A percentile compares a stretch with the other conserved stretches of the same genome.
Conservation (phyloP, 2,329 filamentous ascomycete species). For the Neofusicoccum ribis region DNA sequence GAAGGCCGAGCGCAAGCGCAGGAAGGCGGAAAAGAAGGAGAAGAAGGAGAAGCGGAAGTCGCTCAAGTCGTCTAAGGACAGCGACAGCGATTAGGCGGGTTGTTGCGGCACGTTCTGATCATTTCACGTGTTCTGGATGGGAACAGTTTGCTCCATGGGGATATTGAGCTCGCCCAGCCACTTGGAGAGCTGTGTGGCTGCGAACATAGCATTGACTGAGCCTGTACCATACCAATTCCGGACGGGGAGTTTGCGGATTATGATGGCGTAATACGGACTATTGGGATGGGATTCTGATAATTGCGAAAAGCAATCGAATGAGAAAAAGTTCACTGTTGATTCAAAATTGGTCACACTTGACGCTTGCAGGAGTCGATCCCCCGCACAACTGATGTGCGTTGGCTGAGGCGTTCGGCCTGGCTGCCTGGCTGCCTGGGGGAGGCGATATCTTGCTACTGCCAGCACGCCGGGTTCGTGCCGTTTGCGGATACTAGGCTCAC, state of each 20-base stretch:
- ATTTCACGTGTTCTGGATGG: not conserved
- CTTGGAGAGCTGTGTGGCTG: constrained; percentile 8
- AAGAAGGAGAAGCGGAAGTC: constrained; percentile 70
- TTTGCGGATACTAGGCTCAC: too few relatives aligned
- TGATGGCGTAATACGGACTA: constrained; percentile 20
- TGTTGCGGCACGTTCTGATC: not conserved
- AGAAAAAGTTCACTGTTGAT: constrained; percentile 4
- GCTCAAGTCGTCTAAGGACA: constrained; percentile 19
- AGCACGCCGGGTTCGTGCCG: too few relatives aligned
- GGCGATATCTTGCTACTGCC: too few relatives aligned
- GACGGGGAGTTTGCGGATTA: constrained; percentile 20
- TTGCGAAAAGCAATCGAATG: constrained; percentile 17
- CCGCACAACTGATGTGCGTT: too few relatives aligned
- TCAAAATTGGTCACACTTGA: not conserved
- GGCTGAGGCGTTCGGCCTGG: too few relatives aligned
- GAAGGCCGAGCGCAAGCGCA: constrained; percentile 54
- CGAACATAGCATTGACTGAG: constrained; percentile 14
- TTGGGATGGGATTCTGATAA: constrained; percentile 19
- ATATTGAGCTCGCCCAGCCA: not conserved
- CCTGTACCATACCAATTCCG: constrained; percentile 21
- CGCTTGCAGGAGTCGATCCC: too few relatives aligned
- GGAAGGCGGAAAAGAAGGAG: constrained; percentile 82
- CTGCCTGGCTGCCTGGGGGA: too few relatives aligned
- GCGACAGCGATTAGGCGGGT: constrained; percentile 16
- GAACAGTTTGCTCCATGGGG: constrained; percentile 1